phyloP scores from a whole-genome alignment of 176 grass and related monocot species.

The Bolboschoenus planiculmis region DNA sequence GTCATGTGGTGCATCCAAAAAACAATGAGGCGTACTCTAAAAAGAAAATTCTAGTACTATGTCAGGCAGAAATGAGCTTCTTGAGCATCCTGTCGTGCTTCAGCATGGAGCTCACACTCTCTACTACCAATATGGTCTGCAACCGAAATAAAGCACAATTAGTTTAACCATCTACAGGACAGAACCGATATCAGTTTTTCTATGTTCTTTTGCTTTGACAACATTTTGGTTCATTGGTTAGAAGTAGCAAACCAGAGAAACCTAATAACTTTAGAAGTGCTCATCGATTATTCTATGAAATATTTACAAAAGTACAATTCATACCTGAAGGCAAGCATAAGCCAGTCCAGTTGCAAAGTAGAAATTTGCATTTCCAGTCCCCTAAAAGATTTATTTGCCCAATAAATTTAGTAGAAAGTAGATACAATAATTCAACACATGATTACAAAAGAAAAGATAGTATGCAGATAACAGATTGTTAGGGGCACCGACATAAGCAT shows the following conservation, averaged over 20 bases:
- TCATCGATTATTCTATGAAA: background rate
- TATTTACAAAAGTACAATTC: background rate
- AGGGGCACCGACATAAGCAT: background rate
- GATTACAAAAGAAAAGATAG: background rate
- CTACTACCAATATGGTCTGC: conserved; percentile 75
- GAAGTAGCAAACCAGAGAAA: background rate
- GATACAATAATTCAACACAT: conserved; percentile 9
- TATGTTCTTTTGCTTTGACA: background rate
- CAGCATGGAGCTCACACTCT: conserved; percentile 68
- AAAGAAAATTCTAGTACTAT: background rate
- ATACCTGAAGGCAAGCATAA: conserved; percentile 98
- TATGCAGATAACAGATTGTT: background rate
- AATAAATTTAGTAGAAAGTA: background rate
- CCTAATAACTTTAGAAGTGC: background rate
- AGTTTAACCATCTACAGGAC: background rate
- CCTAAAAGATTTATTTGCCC: conserved; percentile 34
- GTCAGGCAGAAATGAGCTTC: conserved; percentile 38
- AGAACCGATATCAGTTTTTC: background rate
- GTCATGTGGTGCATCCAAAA: background rate
- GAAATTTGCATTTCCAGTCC: conserved; percentile 97
- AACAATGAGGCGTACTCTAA: background rate
- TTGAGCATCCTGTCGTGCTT: conserved; percentile 78
- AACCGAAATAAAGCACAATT: conserved; percentile 24
- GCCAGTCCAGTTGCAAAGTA: conserved; percentile 84
- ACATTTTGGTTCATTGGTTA: background rate